Percentiles rank a stretch among this genome's conserved stretches.
phyloP scores from a whole-genome alignment of 2,329 filamentous ascomycete genomes.

The Fusarium tanahbumbuense region DNA sequence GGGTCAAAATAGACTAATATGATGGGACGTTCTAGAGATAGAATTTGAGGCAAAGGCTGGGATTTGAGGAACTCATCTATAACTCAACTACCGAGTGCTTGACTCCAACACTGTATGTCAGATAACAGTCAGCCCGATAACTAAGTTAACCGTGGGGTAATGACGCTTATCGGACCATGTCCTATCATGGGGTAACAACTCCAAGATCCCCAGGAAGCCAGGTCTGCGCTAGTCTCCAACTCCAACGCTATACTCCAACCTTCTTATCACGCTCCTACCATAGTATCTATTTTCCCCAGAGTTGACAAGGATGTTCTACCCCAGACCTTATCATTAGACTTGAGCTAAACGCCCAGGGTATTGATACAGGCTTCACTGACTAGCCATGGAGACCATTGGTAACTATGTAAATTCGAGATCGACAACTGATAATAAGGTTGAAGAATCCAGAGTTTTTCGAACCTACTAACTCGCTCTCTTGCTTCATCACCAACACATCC shows the following conservation, averaged over 20 bases:
- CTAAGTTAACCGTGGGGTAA: slow-evolving; percentile 11
- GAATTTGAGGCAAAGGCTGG: not conserved
- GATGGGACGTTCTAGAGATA: not conserved
- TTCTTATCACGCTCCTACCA: slow-evolving; percentile 10
- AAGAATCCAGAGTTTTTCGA: not conserved
- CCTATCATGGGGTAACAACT: slow-evolving; percentile 23
- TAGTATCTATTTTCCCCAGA: slow-evolving; percentile 27
- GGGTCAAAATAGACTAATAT: no score
- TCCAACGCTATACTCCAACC: slow-evolving; percentile 20
- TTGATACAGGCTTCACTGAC: not conserved
- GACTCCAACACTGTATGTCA: not conserved
- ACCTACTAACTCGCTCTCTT: not conserved
- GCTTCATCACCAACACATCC: not conserved
- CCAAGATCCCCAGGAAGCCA: not conserved
- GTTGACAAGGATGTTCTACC: slow-evolving; percentile 17
- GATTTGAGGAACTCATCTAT: not conserved
- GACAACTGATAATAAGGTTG: slow-evolving; percentile 21
- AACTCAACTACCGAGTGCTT: not conserved
- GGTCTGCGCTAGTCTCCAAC: slow-evolving; percentile 16
- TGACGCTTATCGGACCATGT: slow-evolving; percentile 6
- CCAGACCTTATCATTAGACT: slow-evolving; percentile 26
- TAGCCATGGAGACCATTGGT: not conserved
- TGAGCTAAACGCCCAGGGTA: not conserved
- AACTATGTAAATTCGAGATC: slow-evolving; percentile 6
- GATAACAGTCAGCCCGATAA: slow-evolving; percentile 5